phyloP scores from a whole-genome alignment of 179 eudicot genomes.

The Sideroxylon spinosum region DNA sequence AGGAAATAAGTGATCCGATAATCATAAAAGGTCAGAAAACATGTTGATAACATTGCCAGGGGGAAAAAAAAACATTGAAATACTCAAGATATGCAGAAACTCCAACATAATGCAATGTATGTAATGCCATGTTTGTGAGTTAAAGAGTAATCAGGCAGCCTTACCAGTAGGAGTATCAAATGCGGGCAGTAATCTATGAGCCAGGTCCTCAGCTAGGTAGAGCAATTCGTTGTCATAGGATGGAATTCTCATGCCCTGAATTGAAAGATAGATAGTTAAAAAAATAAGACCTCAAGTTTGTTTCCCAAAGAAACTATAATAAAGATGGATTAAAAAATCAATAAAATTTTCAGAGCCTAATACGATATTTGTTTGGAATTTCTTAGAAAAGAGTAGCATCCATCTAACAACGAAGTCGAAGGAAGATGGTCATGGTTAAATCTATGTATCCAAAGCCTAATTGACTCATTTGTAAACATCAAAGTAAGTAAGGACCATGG shows the following conservation, averaged over 20 bases:
- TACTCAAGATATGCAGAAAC: neutral
- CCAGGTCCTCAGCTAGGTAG: conserved; percentile 91
- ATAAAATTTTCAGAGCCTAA: neutral
- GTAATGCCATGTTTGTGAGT: neutral
- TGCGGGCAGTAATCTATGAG: conserved; percentile 80
- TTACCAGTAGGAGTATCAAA: conserved; percentile 99
- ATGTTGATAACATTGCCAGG: neutral
- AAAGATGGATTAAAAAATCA: too few species aligned
- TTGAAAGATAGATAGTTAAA: neutral
- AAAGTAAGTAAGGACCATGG: neutral
- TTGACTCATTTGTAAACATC: neutral
- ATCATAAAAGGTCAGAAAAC: neutral
- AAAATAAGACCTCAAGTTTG: neutral
- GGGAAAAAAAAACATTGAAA: too few species aligned
- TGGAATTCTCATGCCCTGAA: conserved; percentile 91
- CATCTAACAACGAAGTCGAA: neutral
- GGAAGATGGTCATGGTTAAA: neutral
- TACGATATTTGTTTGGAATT: neutral
- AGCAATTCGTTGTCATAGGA: conserved; percentile 83
- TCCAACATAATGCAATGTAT: neutral
- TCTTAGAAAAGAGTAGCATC: neutral
- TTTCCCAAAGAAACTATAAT: too few species aligned
- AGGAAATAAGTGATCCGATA: too few species aligned
- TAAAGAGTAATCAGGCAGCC: neutral
- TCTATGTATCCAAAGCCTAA: neutral